These are phyloP conservation scores for Xylaria sp. DNA, from an alignment of 2,329 filamentous ascomycete species.

Conservation along the genomic window DNA sequence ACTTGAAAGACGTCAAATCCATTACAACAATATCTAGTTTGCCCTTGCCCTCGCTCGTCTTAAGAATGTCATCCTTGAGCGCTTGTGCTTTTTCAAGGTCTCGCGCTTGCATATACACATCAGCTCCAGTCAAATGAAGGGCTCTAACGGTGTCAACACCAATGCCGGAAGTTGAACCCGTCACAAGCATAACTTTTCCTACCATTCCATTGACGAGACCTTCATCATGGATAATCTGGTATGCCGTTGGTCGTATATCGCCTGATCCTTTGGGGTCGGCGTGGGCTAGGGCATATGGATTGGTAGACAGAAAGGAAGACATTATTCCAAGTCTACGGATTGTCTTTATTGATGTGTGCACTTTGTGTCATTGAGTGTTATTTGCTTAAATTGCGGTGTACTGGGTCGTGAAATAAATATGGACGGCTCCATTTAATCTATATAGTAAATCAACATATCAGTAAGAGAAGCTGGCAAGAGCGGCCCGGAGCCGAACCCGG, in stretches of 20 bases:
- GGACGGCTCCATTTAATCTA: no score
- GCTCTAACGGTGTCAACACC: constrained; percentile 25
- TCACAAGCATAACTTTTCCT: constrained; percentile 25
- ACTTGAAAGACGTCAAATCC: constrained; percentile 35
- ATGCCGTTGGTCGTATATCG: constrained; percentile 23
- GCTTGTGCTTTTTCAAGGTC: constrained; percentile 20
- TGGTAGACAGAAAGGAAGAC: neutral
- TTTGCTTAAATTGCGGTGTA: no score
- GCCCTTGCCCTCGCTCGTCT: constrained; percentile 11
- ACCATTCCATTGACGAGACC: constrained; percentile 21
- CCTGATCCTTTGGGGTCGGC: constrained; percentile 15
- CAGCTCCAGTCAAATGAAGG: constrained; percentile 27
- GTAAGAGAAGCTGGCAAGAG: no score
- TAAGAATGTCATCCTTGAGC: constrained; percentile 14
- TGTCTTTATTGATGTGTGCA: no score
- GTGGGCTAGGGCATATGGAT: constrained; percentile 23
- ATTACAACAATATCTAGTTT: constrained; percentile 36
- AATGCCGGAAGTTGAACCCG: constrained; percentile 26
- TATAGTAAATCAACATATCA: no score
- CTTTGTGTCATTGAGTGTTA: no score
- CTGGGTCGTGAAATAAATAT: no score
- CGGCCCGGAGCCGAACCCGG: no score
- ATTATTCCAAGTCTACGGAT: neutral
- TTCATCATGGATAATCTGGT: constrained; percentile 24
- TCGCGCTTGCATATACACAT: constrained; percentile 32